Percentiles rank a stretch among this genome's conserved stretches.
These are phyloP conservation scores for Plantago rigida DNA, from an alignment of 305 asterid species.

Conservation along the genomic window DNA sequence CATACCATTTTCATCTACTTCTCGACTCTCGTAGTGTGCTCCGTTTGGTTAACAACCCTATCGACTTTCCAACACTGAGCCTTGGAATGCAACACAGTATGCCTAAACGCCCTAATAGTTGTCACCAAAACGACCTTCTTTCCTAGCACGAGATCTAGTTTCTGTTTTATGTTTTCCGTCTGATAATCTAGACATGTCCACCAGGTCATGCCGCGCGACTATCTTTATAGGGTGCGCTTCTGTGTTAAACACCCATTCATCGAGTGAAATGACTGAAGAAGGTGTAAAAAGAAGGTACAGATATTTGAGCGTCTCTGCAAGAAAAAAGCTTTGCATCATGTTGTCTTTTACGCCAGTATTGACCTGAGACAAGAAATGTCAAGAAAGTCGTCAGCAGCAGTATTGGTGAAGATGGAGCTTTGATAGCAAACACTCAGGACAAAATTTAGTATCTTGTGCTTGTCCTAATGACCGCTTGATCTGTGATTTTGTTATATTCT, in stretches of 20 bases:
- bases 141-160: constrained; percentile 58
- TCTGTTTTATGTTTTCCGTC: constrained; percentile 31
- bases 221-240: constrained; percentile 94
- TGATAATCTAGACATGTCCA: constrained; percentile 26
- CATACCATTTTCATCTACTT: no score
- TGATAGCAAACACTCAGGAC: no score
- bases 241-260: constrained; percentile 97
- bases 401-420: no score
- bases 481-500: no score
- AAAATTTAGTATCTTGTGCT: no score
- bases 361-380: constrained; percentile 47
- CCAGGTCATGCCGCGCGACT: constrained; percentile 40
- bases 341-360: constrained; percentile 89
- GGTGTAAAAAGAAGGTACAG: constrained; percentile 93
- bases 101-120: constrained; percentile 25
- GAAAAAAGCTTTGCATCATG: constrained; percentile 98
- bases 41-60: no score
- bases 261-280: constrained; percentile 72
- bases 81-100: constrained; percentile 22
- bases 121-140: constrained; percentile 72
- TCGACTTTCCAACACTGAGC: constrained; percentile 6
- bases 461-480: no score
- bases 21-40: no score
- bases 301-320: constrained; percentile 91
- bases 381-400: background rate